Evolutionary conservation across 495 filamentous ascomycete species (phyloP), one percentile per base, ranked within the genome.

Genomic region (Penicillium malachiteum): DNA sequence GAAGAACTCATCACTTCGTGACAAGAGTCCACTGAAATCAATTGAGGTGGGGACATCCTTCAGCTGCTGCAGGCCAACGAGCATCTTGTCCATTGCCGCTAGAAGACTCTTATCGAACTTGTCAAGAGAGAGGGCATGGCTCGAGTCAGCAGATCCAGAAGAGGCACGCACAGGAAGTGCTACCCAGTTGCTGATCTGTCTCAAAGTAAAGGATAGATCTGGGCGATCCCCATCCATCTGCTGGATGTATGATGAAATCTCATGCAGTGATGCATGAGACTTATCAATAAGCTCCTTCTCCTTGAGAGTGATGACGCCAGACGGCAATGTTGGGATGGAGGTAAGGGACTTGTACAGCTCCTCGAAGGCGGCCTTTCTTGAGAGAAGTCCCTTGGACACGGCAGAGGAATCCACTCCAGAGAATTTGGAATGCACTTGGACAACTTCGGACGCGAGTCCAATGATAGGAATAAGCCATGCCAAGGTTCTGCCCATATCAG

Each of bases 31-130:
- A 5, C 71, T 64, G 21, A 88, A 85, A 18, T 87, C 83, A 17
- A 78, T 68, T 2, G 81, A 81, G 14, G 67, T 55, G 7, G 87
- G 81, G 2, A 83, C 70, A 48, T 82, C 83, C 48, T 83, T 82
- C 62, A 90, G 78, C 57, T 84, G 81, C 56, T 96, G 89, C 11
- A 92, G 75, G 21, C 86, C 84, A 40, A 91, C 84, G 5, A 93
- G 81, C 40, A 91, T 81, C 46, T 81, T 81, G 69, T 89, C 85
- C 32, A 80, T 80, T 16, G 83, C 68, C 3, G 67, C 80, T 9
- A 85, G 77, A n/a, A 90, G 66, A 3, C 72, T 78, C 17, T 76
- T 56, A 40, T 87, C 83, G n/a, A 88, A 78, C 2, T 67, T 62
- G 26, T 69, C 54, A 11, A 78, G 45, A 12, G 69, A 57, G 56